phyloP scores from a whole-genome alignment of 1,139 yeast species.

The Nadsonia starkeyi-henricii region DNA sequence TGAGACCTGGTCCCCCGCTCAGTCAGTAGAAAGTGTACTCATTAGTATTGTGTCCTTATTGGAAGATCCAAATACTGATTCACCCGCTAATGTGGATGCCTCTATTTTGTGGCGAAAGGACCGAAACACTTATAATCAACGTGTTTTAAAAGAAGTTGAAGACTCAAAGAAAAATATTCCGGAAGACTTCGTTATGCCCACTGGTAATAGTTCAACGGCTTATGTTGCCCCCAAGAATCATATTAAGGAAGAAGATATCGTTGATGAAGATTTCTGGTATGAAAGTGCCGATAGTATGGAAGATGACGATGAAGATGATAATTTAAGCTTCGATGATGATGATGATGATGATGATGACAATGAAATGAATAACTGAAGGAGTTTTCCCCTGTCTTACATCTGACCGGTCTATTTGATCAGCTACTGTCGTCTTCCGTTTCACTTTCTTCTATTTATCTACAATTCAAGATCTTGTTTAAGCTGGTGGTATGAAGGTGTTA shows the following conservation, averaged over 20 bases:
- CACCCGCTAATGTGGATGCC: constrained; percentile 96
- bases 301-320: constrained; percentile 35
- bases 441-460: neutral
- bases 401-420: too few species aligned
- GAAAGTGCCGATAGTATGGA: constrained; percentile 57
- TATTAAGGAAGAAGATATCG: constrained; percentile 41
- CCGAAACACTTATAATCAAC: constrained; percentile 63
- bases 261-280: constrained; percentile 80
- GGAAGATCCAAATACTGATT: constrained; percentile 83
- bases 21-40: constrained; percentile 81
- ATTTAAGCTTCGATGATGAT: constrained; percentile 21
- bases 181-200: constrained; percentile 68
- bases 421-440: neutral
- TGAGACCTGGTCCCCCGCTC: constrained; percentile 87
- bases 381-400: too few species aligned
- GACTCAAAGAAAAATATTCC: constrained; percentile 78
- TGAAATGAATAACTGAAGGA: too few species aligned
- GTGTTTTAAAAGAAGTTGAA: constrained; percentile 72
- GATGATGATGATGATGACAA: constrained; percentile 24
- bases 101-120: constrained; percentile 82
- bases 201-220: constrained; percentile 39
- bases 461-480: too few species aligned
- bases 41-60: constrained; percentile 79
- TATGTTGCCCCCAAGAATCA: constrained; percentile 36
- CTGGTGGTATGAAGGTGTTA: too few species aligned